Evolutionary conservation across 768 basidiomycete genomes (phyloP), one percentile per base, ranked within the genome.

Genomic region (Rickenella mellea): DNA sequence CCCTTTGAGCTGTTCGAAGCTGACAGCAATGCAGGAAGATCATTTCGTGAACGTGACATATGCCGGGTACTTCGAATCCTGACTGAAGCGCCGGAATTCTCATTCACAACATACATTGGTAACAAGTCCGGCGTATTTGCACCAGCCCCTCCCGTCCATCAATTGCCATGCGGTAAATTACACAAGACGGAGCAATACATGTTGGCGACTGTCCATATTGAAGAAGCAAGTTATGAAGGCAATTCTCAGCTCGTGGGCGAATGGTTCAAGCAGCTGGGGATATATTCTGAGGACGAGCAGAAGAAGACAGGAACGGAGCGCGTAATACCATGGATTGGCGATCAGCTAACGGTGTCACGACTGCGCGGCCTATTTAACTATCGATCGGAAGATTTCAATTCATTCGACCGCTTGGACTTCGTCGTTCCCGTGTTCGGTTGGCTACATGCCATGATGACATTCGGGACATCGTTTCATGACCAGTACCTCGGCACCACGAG

Each of bases 281-380:
- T 50, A 12, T 5, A 12, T 3, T 40, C 8, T 8, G 19, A 27
- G 6, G 20, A 45, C 27, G 31, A 49, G 19, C n/a, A n/a, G n/a
- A n/a, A n/a, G 15, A 21, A 38, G 29, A 26, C 26, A 17, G 43
- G n/a, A 5, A 21, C 5, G 21, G 38, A 47, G n/a, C 11, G 25
- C 17, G 24, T 51, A n/a, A 39, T 51, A 20, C 31, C 33, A 2
- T 66, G 62, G 56, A 35, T 58, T 15, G 61, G 64, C 6, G 63
- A 67, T 37, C 49, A 54, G 33, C 42, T 51, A 15, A 51, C 51
- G 11, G 39, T 48, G 14, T 39, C 46, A 3, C 44, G 43, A 6
- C 42, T 49, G 12, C 47, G 48, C 12, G 46, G 52, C 5, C 33
- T 52, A 9, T 41, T 32, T 25, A 47, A 41, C 19, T 46, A 24